Evolutionary conservation across 1,284 basidiomycete genomes (phyloP).

Genomic region (Bondarzewia mesenterica): DNA sequence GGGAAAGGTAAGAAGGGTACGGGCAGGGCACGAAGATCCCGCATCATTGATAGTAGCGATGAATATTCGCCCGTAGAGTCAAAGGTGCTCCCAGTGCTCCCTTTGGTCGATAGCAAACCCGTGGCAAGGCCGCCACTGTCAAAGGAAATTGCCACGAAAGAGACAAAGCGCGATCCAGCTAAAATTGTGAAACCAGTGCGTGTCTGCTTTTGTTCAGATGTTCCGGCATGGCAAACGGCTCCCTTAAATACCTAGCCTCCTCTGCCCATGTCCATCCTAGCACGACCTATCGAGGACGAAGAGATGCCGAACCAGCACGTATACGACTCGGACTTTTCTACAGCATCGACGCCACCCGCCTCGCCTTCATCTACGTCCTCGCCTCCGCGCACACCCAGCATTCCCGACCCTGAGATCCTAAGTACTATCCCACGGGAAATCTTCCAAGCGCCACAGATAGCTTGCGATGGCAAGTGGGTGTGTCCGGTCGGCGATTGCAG

Average conservation of each 20-base stretch:
- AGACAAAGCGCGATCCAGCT: too few species aligned
- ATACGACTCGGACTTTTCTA: constrained; percentile 38
- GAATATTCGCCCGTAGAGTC: not conserved
- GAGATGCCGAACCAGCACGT: constrained; percentile 5
- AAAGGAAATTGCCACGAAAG: too few species aligned
- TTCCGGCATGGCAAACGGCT: too few species aligned
- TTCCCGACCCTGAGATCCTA: not conserved
- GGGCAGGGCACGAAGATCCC: not conserved
- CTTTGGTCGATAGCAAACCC: not conserved
- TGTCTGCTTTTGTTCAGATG: too few species aligned
- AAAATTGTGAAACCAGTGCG: too few species aligned
- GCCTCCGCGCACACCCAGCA: not conserved
- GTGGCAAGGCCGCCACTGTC: too few species aligned
- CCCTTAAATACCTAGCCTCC: too few species aligned
- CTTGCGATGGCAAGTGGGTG: not conserved
- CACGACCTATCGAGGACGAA: not conserved
- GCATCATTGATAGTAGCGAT: not conserved
- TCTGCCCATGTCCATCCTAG: too few species aligned
- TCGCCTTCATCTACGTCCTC: constrained; percentile 27
- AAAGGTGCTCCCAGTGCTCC: not conserved
- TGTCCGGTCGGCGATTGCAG: constrained; percentile 10
- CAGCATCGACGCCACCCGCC: constrained; percentile 31
- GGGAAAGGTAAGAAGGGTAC: not conserved
- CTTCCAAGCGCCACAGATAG: not conserved
- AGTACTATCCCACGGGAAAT: not conserved